phyloP scores from a whole-genome alignment of 331 rosid species.

The Acacia pycnantha region DNA sequence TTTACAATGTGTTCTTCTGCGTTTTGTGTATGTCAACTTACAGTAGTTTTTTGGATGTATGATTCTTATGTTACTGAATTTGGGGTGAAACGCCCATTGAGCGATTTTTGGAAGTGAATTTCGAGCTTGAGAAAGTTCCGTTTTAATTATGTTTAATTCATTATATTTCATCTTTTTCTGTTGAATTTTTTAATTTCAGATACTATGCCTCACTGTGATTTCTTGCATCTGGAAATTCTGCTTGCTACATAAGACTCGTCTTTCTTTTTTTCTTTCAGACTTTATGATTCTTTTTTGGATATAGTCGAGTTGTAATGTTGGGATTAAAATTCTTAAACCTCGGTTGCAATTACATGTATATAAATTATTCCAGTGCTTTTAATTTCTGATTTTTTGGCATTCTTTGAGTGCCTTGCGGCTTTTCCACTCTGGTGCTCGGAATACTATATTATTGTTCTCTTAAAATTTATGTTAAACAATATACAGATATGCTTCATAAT shows the following conservation, averaged over 20 bases:
- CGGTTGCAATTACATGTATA: background rate
- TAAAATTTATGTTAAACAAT: background rate
- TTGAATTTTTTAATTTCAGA: background rate
- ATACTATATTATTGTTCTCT: background rate
- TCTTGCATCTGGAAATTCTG: background rate
- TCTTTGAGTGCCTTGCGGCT: slow-evolving; percentile 18
- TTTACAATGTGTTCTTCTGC: background rate
- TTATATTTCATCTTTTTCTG: background rate
- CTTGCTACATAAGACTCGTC: background rate
- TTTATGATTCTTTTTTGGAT: background rate
- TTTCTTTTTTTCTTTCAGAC: background rate
- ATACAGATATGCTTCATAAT: background rate
- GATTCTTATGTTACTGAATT: slow-evolving; percentile 7
- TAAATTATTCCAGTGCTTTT: slow-evolving; percentile 15
- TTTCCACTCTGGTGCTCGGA: slow-evolving; percentile 20
- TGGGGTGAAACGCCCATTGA: slow-evolving; percentile 16
- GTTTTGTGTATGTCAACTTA: background rate
- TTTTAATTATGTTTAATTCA: background rate
- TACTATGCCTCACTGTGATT: background rate
- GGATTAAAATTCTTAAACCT: background rate
- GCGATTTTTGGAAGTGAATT: background rate
- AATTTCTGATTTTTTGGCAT: slow-evolving; percentile 16
- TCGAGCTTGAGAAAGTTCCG: background rate
- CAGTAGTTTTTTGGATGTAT: background rate
- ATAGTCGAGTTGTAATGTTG: slow-evolving; percentile 16